Evolutionary conservation across 768 basidiomycete species (phyloP).

Genomic region (Boletus sensibilis): DNA sequence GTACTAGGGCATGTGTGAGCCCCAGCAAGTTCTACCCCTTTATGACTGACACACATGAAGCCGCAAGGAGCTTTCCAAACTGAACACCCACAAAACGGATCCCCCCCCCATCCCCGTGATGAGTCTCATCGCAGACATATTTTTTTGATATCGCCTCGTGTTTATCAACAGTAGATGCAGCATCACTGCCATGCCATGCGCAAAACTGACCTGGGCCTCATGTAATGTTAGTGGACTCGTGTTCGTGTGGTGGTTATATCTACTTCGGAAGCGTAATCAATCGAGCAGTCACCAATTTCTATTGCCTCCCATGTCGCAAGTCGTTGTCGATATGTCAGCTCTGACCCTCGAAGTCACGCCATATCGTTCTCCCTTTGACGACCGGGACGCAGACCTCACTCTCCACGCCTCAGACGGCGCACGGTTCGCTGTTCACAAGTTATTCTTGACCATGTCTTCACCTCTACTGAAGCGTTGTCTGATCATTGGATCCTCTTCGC

Average conservation of each 20-base stretch:
- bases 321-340: slow-evolving; percentile 24
- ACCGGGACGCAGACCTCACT: slow-evolving; percentile 41
- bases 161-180: slow-evolving; percentile 19
- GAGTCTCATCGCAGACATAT: not conserved
- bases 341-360: slow-evolving; percentile 29
- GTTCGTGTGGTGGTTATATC: slow-evolving; percentile 26
- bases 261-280: slow-evolving; percentile 20
- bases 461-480: slow-evolving; percentile 38
- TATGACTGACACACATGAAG: not conserved
- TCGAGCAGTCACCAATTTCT: slow-evolving; percentile 15
- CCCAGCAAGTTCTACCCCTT: not conserved
- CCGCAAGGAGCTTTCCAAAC: slow-evolving; percentile 25
- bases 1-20: slow-evolving; percentile 10
- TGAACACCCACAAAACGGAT: not conserved
- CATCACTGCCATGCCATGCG: slow-evolving; percentile 25
- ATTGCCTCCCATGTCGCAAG: slow-evolving; percentile 28
- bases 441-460: slow-evolving; percentile 43
- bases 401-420: slow-evolving; percentile 43
- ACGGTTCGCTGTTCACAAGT: slow-evolving; percentile 43
- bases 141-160: slow-evolving; percentile 24
- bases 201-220: slow-evolving; percentile 31
- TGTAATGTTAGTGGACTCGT: slow-evolving; percentile 19
- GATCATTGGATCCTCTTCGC: slow-evolving; percentile 27
- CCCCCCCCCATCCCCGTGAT: not conserved
- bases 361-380: slow-evolving; percentile 38